Evolutionary conservation across 768 basidiomycete species (phyloP), one percentile per base, ranked within the genome.

Genomic region (Strobilomyces dryophilus): DNA sequence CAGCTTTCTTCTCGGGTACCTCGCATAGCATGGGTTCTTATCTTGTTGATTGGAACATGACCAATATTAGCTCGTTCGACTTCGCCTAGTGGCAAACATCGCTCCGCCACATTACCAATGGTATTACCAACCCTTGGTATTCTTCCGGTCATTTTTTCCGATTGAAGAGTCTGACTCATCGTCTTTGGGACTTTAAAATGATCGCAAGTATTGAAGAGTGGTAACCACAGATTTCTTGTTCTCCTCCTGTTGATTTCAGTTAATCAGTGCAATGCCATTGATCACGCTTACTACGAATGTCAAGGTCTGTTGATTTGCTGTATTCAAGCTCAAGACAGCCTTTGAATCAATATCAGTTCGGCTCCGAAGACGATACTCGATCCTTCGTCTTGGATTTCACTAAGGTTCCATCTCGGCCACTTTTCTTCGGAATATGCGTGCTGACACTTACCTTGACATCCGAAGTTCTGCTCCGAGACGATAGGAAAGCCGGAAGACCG

Each of bases 401-500:
- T 20, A 40, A 40, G 39, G 39, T 51, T 24, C 29, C 29, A 29
- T 29, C 8, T 29, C 9, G 29, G 8, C 9, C 9, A 6, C 1
- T 29, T 29, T 6, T 29, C 29, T 29, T 9, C 29, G 5, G 7
- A 4, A 9, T 29, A 9, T 29, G 29, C 29, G 8, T 6, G 29
- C 29, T 29, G 29, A 29, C 29, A 6, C 5, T 29, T 29, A 29
- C 29, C 9, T 29, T 29, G 3, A 15, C 39, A 35, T 40, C 31
- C 29, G 1, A 39, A 58, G 54, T 63, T 81, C 53, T 69, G 75
- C 11, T 81, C 83, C 10, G 64, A 75, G 49, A 72, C 72, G 6
- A 69, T 85, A 55, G 62, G 61, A 5, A 85, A 83, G 60, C 79
- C 81, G 0, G 78, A 82, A 60, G 27, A 52, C 8, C 77, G 77